Evolutionary conservation across 2,329 filamentous ascomycete species (phyloP), one percentile per base, ranked within the genome.

Genomic region (Sphaerulina populicola): DNA sequence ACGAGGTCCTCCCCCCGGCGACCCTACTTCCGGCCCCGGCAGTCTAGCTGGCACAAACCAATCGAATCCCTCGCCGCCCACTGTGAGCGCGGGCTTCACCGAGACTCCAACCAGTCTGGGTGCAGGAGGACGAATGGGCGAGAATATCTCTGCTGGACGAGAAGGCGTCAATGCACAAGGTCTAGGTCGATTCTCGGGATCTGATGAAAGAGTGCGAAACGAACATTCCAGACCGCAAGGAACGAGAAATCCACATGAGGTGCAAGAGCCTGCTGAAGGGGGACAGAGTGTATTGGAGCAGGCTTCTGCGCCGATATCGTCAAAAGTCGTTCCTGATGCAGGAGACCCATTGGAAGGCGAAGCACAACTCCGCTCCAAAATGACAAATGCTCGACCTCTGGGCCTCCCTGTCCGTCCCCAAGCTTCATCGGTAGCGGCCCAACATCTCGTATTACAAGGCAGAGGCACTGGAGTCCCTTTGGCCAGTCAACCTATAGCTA

Each of bases 91-190:
- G 21, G 57, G 57, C 12, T 60, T 58, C 39, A 49, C 49, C 6
- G 52, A 53, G 29, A 56, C 51, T 1, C 57, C 57, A 12, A 21
- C 36, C 4, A 49, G 52, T 21, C 47, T 58, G 33, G 51, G 46
- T 2, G 49, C 29, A 6, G 53, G 49, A 14, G 44, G 42, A 37
- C 44, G 52, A 12, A 62, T 63, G 60, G 59, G 60, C 6, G 57
- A 58, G 41, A 62, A 62, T 42, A 52, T 55, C 2, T 54, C 55
- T 8, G 47, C 45, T 35, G 56, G 44, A n/a, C 44, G 60, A 36
- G 61, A 63, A 48, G 60, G 60, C 31, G 56, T 56, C 2, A 57
- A 57, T 27, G 52, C 55, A 10, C 61, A 61, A 31, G 59, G 60
- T 7, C 46, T 56, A 7, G 56, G 51, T 27, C 39, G 52, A 31